Evolutionary conservation across 2,329 filamentous ascomycete genomes (phyloP).

Genomic region (Alternaria burnsii): DNA sequence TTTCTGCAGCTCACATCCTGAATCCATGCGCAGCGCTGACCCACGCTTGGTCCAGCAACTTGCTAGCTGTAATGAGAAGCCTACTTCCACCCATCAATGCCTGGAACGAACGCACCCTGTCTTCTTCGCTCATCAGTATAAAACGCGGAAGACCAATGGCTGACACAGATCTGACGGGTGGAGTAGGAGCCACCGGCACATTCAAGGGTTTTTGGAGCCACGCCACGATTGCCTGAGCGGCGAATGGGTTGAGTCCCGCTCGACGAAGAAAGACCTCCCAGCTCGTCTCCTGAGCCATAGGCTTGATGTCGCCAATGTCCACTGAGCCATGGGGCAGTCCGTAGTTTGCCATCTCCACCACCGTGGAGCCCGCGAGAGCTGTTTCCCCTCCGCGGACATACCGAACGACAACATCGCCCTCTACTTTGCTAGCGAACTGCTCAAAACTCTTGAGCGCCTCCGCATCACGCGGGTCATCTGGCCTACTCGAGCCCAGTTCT

Average conservation of each 20-base stretch:
- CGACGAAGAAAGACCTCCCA: slow-evolving; percentile 74
- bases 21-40: slow-evolving; percentile 48
- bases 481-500: slow-evolving; percentile 26
- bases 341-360: slow-evolving; percentile 46
- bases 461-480: slow-evolving; percentile 53
- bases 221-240: slow-evolving; percentile 70
- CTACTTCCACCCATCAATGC: slow-evolving; percentile 62
- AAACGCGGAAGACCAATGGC: slow-evolving; percentile 62
- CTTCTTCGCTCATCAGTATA: slow-evolving; percentile 62
- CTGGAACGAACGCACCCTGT: slow-evolving; percentile 62
- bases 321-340: slow-evolving; percentile 36
- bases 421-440: slow-evolving; percentile 56
- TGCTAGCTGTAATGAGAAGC: slow-evolving; percentile 63
- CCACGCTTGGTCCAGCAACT: slow-evolving; percentile 63
- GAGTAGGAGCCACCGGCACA: slow-evolving; percentile 12
- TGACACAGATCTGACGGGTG: neutral
- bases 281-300: slow-evolving; percentile 66
- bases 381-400: slow-evolving; percentile 56
- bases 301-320: slow-evolving; percentile 42
- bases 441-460: slow-evolving; percentile 60
- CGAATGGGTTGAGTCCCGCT: slow-evolving; percentile 74
- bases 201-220: slow-evolving; percentile 37
- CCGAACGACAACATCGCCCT: slow-evolving; percentile 47
- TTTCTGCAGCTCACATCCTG: slow-evolving; percentile 21
- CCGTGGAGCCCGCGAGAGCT: slow-evolving; percentile 47